Evolutionary conservation across 345 rosid genomes (phyloP), one percentile per base, ranked within the genome.

Genomic region (Cardiospermum halicacabum): DNA sequence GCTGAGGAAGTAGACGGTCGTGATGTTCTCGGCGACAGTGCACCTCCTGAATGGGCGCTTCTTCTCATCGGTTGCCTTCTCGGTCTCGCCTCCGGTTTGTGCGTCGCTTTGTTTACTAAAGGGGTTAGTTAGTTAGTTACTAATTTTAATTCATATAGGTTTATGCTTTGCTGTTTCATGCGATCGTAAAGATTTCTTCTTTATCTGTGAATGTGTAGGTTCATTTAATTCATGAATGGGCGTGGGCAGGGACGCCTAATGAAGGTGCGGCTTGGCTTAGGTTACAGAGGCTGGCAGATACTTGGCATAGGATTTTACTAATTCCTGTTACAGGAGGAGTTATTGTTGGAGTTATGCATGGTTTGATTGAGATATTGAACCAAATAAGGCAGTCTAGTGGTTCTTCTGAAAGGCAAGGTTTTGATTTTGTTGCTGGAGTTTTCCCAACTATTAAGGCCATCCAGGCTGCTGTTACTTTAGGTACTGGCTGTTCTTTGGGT

Each of bases 231-330:
- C 99, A 91, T 76, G 97, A 91, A 65, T 94, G 96, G 97, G 92
- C 96, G 26, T 91, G 99, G 99, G 97, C 95, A 19, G 99, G 99
- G 63, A 94, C 96, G 27, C 99, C 99, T 0, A 86, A 79, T 30
- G 99, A 94, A 63, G 97, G 97, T 67, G 95, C 99, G n/a, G 88
- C 99, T 30, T 94, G 97, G 96, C 87, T 94, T 16, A 95, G 97
- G 13, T 56, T 91, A 40, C 99, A 89, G 83, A 81, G 92, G 56
- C 61, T 91, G 59, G 89, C 86, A 0, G 92, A 91, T 59, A 94
- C 97, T 57, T 94, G 99, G 99, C 99, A 91, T 62, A 86, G 99
- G 8, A 85, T 94, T 80, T 97, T 94, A 68, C 64, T 94, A 42
- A 81, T 94, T 69, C 96, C 99, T 0, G 91, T 94, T 16, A 87